Conservation (phyloP, 345 rosid species). For the Clarkia xantiana region DNA sequence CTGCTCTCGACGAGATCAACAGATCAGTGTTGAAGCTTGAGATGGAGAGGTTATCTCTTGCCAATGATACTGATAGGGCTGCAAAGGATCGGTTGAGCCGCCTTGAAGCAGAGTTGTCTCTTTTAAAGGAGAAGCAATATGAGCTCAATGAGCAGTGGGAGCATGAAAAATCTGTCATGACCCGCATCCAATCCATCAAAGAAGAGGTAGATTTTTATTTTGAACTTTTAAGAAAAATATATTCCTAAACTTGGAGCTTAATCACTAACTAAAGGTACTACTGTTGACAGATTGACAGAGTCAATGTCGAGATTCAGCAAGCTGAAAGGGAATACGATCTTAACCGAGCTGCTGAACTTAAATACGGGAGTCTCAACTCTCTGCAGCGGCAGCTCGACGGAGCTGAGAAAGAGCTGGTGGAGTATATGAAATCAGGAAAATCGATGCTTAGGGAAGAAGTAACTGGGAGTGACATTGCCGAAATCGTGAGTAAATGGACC, state of each 20-base stretch:
- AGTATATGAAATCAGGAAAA: slow-evolving; percentile 77
- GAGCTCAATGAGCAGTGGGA: slow-evolving; percentile 93
- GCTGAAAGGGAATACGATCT: slow-evolving; percentile 98
- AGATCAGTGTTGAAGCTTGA: slow-evolving; percentile 86
- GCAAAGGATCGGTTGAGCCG: slow-evolving; percentile 80
- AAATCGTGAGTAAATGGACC: slow-evolving; percentile 94
- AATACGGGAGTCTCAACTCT: slow-evolving; percentile 84
- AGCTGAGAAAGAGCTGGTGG: slow-evolving; percentile 85
- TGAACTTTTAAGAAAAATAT: too few species aligned
- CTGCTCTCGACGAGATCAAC: slow-evolving; percentile 92
- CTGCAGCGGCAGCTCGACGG: slow-evolving; percentile 69
- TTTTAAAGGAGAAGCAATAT: slow-evolving; percentile 69
- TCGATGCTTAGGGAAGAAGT: slow-evolving; percentile 99
- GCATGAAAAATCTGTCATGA: slow-evolving; percentile 96
- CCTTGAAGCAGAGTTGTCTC: slow-evolving; percentile 63
- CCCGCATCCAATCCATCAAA: slow-evolving; percentile 81
- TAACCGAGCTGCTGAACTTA: slow-evolving; percentile 95
- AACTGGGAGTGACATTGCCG: slow-evolving; percentile 85
- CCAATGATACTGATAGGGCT: slow-evolving; percentile 86
- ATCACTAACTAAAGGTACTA: slow-evolving; percentile 2
- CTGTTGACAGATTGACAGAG: slow-evolving; percentile 63
- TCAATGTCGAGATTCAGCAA: slow-evolving; percentile 92
- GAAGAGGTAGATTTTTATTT: slow-evolving; percentile 47
- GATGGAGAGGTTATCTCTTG: slow-evolving; percentile 95
- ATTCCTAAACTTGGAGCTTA: too few species aligned